Percentiles rank a stretch among this genome's conserved stretches.
Evolutionary conservation across 2,329 filamentous ascomycete genomes (phyloP).

Genomic region (Plenodomus tracheiphilus): DNA sequence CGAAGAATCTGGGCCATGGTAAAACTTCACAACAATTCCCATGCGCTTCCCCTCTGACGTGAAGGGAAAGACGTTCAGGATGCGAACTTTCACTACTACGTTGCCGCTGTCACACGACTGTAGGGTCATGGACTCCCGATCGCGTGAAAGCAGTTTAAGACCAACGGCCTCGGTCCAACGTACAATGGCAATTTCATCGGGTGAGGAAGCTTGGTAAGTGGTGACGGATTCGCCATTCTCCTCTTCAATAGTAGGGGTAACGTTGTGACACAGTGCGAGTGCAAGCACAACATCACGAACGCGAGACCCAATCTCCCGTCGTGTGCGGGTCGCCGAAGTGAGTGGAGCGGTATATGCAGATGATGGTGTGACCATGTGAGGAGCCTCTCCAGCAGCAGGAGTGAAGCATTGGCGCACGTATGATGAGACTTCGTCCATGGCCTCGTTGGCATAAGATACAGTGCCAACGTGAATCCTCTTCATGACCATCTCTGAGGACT

Average conservation of each 20-base stretch:
- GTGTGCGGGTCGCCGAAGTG: conserved; percentile 73
- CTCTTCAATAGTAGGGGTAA: conserved; percentile 87
- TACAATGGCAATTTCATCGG: conserved; percentile 97
- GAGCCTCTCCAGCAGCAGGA: conserved; percentile 34
- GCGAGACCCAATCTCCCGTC: conserved; percentile 89
- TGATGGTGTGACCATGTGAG: conserved; percentile 71
- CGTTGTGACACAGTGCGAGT: conserved; percentile 92
- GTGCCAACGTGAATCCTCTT: conserved; percentile 98
- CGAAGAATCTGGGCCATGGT: conserved; percentile 46
- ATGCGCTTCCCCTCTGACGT: conserved; percentile 98
- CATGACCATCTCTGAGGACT: conserved; percentile 80
- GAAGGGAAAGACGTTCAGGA: conserved; percentile 95
- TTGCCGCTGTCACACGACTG: conserved; percentile 75
- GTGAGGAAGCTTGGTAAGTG: conserved; percentile 94
- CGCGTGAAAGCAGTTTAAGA: conserved; percentile 78
- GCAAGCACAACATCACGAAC: conserved; percentile 93
- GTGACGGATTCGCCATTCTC: conserved; percentile 76
- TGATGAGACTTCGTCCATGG: conserved; percentile 92
- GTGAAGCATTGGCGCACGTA: conserved; percentile 87
- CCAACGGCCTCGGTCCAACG: conserved; percentile 94
- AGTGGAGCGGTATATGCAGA: conserved; percentile 66
- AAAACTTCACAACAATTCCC: conserved; percentile 93
- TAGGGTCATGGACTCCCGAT: conserved; percentile 82
- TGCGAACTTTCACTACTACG: conserved; percentile 79
- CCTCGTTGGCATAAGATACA: conserved; percentile 96